A percentile compares a stretch with the other conserved stretches of the same genome.
Evolutionary conservation across 306 rosid species (phyloP).

Genomic region (Cotoneaster glaucophyllus): DNA sequence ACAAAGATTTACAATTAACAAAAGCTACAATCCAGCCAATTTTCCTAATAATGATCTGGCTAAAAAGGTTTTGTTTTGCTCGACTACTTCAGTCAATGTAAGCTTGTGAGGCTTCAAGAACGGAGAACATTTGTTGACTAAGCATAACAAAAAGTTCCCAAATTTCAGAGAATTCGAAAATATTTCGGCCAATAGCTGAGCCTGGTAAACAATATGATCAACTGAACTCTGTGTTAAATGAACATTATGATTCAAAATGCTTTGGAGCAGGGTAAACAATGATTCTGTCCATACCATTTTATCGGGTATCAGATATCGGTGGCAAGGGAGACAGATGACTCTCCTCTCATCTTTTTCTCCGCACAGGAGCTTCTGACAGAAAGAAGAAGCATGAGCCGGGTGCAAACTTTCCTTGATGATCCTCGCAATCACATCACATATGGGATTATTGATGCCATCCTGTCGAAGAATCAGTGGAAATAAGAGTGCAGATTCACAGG

Average conservation of each 20-base stretch:
- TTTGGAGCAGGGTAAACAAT: conserved; percentile 30
- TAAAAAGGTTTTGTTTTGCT: conserved; percentile 22
- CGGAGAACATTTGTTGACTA: conserved; percentile 31
- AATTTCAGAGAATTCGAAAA: conserved; percentile 34
- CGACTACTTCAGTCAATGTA: conserved; percentile 23
- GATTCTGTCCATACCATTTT: conserved; percentile 39
- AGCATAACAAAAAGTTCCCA: conserved; percentile 34
- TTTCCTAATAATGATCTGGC: conserved; percentile 29
- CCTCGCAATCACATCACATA: conserved; percentile 25
- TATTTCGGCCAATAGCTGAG: conserved; percentile 15
- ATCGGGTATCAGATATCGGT: conserved; percentile 18
- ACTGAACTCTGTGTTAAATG: conserved; percentile 29
- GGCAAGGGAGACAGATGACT: conserved; percentile 32
- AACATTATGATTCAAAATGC: conserved; percentile 30
- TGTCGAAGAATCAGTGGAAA: conserved; percentile 28
- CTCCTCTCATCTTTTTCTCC: conserved; percentile 28
- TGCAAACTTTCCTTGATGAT: conserved; percentile 37
- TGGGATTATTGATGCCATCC: conserved; percentile 36
- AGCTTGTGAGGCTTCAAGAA: conserved; percentile 27
- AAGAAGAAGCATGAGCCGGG: conserved; percentile 33
- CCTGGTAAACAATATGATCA: conserved; percentile 30
- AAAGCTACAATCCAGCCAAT: conserved; percentile 22
- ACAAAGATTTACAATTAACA: conserved; percentile 2
- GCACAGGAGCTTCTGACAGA: conserved; percentile 34
- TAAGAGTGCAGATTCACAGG: conserved; percentile 27